Evolutionary conservation across 345 rosid genomes (phyloP), one percentile per base, ranked within the genome.

Genomic region (Rhodamnia rubescens): DNA sequence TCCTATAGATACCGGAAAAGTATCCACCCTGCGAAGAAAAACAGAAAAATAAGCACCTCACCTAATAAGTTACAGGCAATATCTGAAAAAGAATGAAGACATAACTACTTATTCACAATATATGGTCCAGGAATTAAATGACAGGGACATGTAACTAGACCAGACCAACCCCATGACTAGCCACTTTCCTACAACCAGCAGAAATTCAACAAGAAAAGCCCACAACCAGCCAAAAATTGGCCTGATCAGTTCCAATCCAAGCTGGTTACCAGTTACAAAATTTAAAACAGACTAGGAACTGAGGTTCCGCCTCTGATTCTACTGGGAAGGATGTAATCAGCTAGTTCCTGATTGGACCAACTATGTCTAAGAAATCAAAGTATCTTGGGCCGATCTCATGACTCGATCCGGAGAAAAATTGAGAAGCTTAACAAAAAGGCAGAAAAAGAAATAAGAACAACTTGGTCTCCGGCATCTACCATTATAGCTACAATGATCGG

Each of bases 1-100:
- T 98, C 92, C 99, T 92, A 84, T 98, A 98, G 81, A 98, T 98
- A 82, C 99, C 99, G 52, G 99, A 98, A 90, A 96, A 98, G 90
- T 98, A 96, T 22, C 99, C 99, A 47, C 99, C 99, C 99, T 97
- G 92, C 88, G 91, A 52, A 74, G 53, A 81, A 85, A 64, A 32
- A 36, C 51, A 64, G 42, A n/a, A 81, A 15, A 85, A 42, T 22
- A 27, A 42, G 26, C 57, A 44, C 40, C 47, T 82, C 44, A 24
- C 64, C 82, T 26, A 53, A 8, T 69, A 69, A 82, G 61, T 53
- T 26, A 82, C 29, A 51, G 42, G 59, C 1, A 3, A 52, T 53
- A 44, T 53, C n/a, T 11, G 47, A 56, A 29, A 53, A 49, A 82
- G 58, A 29, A 32, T 53, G 47, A 52, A 53, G 47, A 32, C 75